Base-by-base conservation (phyloP, 2,329 filamentous ascomycete species). In the Ramularia collo-cygni region DNA sequence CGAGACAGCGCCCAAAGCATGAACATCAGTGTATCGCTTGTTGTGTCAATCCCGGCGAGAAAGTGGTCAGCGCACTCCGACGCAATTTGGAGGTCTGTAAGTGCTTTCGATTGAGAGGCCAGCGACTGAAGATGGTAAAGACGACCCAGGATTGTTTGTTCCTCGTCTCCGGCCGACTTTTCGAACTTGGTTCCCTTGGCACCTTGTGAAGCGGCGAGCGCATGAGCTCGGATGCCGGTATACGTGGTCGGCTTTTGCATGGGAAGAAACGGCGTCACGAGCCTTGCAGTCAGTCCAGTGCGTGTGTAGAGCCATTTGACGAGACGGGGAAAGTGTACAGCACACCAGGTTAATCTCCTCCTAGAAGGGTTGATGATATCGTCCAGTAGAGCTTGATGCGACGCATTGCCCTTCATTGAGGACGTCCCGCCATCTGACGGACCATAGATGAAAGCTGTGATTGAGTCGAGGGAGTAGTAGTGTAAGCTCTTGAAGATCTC, bases 61-160 rank as follows among this genome's bases (percentile, higher is more conserved):
- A 76, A 62, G 42, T 76, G 73, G 38, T 76, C 73, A 1, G 72
- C 71, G 9, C 63, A 66, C 53, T 76, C 73, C 0, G 71, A 71
- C 1, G 73, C 73, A 28, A 72, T 68, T 14, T 74, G 68, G 5
- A 72, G 48, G 21, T 67, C 65, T 8, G 61, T 56, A 3, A 72
- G 50, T 4, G 31, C 32, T 10, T n/a, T 8, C 10, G 31, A 34
- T 8, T 37, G 30, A 7, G 31, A 46, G 21, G 21, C 6, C 10
- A 24, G 10, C 6, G 21, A 6, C 10, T 24, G 21, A 10, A 24
- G 21, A 13, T 58, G 50, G 57, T 63, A 66, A 3, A 72, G 56
- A 6, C 57, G 57, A 1, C 52, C 54, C 7, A 70, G 59, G 37
- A 72, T 66, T 0, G 63, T 56, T 7, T 50, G 16, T 7, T 58